A percentile compares a stretch with the other conserved stretches of the same genome.
Conservation (phyloP, 2,329 filamentous ascomycete species). For the Pseudogymnoascus sp. region DNA sequence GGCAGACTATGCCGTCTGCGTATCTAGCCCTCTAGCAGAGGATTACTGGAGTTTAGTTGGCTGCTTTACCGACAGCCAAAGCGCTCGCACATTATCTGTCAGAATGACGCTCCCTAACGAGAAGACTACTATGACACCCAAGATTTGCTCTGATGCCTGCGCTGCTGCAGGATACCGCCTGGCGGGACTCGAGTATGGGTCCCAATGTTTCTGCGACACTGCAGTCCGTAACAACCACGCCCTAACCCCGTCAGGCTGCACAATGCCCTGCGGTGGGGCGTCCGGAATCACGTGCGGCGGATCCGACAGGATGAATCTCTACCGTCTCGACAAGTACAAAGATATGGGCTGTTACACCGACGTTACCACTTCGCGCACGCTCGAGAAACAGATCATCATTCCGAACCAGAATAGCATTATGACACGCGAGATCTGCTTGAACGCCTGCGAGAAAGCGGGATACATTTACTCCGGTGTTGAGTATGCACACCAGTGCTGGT, state of each 20-base stretch:
- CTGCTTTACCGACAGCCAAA: not conserved
- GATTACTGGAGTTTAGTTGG: not conserved
- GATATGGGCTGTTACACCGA: not conserved
- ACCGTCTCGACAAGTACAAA: not conserved
- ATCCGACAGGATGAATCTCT: slow-evolving; percentile 11
- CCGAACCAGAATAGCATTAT: not conserved
- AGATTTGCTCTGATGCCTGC: not conserved
- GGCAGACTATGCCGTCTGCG: slow-evolving; percentile 5
- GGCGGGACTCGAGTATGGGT: not conserved
- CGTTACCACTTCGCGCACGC: not conserved
- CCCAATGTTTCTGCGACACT: not conserved
- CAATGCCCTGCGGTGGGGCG: slow-evolving; percentile 12
- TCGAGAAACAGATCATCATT: not conserved
- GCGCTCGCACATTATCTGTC: not conserved
- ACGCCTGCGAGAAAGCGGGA: not conserved
- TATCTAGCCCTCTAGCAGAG: not conserved
- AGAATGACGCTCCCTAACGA: not conserved
- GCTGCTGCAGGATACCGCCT: not conserved
- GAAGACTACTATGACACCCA: slow-evolving; percentile 10
- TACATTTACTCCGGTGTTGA: slow-evolving; percentile 3
- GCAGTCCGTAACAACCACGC: not conserved
- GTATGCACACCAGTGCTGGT: slow-evolving; percentile 6
- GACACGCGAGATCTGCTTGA: not conserved
- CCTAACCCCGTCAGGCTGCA: slow-evolving; percentile 8
- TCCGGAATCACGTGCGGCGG: slow-evolving; percentile 12